Base-by-base conservation (phyloP, 495 filamentous ascomycete genomes). In the Tetracladium marchalianum region DNA sequence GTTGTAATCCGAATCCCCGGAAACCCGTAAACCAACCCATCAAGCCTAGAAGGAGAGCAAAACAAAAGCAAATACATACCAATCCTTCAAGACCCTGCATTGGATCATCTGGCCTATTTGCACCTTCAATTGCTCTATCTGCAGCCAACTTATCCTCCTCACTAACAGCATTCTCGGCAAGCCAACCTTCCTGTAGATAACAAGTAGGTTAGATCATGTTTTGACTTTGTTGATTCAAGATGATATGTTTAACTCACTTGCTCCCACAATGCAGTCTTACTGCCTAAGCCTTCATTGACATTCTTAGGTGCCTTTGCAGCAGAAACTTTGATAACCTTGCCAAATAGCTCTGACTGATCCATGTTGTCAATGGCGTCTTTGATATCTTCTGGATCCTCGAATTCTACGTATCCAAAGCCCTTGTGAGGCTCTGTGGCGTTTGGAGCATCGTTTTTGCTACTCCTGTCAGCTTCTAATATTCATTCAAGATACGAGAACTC, bases 281-380 rank as follows among this genome's bases (percentile, higher is more conserved):
- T 87, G 27, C 90, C 90, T 10, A 99, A 60, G 11, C 88, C 85
- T 56, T 90, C 85, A 43, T 84, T 85, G 40, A 73, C 75, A 41
- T 90, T 87, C 73, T 94, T 95, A 51, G 90, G 88, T 19, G 89
- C 80, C 65, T 95, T 99, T 22, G 93, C 92, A 32, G 80, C 74
- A 11, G 87, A 87, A 13, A 97, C 92, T 62, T 85, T 94, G 63
- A 99, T 82, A 2, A 92, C 84, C 27, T 85, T 75, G 1, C 90
- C 93, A 60, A 87, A 96, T n/a, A 99, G 72, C 69, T 95, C 89
- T 49, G 88, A 82, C 58, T 93, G 88, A 57, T 99, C 87, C 93
- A 97, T 96, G 64, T 99, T 99, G 72, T 97, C 87, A 59, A 99
- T 95, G 33, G 92, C 92, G 64, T 96, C 92, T 49, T 81, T 82